phyloP scores from a whole-genome alignment of 768 basidiomycete species.

The Suillus alpinus region DNA sequence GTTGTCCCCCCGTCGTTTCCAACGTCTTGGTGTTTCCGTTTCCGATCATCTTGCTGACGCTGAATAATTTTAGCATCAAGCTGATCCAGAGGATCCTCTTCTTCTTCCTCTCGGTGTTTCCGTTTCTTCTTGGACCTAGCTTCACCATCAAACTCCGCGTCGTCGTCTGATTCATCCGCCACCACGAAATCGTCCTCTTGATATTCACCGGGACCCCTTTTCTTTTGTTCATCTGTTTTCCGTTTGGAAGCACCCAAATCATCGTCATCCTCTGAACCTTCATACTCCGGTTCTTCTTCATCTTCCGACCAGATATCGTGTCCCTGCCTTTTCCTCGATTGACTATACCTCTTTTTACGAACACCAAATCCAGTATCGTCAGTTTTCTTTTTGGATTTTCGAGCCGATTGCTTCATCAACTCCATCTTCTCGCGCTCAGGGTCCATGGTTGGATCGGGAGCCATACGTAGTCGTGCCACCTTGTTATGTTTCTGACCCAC shows the following conservation, averaged over 20 bases:
- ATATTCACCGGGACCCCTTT: conserved; percentile 64
- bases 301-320: conserved; percentile 67
- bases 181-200: conserved; percentile 86
- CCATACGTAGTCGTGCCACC: conserved; percentile 74
- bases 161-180: conserved; percentile 73
- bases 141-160: conserved; percentile 38
- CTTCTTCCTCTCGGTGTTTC: conserved; percentile 44
- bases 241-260: conserved; percentile 44
- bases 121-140: conserved; percentile 35
- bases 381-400: conserved; percentile 58
- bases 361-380: conserved; percentile 49
- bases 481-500: conserved; percentile 85
- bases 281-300: conserved; percentile 58
- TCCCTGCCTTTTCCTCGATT: conserved; percentile 37
- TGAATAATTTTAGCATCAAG: conserved; percentile 66
- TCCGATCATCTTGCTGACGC: conserved; percentile 51
- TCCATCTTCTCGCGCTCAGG: conserved; percentile 74
- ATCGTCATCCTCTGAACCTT: conserved; percentile 61
- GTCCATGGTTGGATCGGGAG: conserved; percentile 72
- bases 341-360: conserved; percentile 45
- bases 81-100: conserved; percentile 65
- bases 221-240: conserved; percentile 42
- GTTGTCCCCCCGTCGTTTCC: conserved; percentile 20
- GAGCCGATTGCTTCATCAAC: conserved; percentile 58
- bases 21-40: conserved; percentile 35